Evolutionary conservation across 257 asterid genomes (phyloP).

Genomic region (Nicotiana noctiflora): DNA sequence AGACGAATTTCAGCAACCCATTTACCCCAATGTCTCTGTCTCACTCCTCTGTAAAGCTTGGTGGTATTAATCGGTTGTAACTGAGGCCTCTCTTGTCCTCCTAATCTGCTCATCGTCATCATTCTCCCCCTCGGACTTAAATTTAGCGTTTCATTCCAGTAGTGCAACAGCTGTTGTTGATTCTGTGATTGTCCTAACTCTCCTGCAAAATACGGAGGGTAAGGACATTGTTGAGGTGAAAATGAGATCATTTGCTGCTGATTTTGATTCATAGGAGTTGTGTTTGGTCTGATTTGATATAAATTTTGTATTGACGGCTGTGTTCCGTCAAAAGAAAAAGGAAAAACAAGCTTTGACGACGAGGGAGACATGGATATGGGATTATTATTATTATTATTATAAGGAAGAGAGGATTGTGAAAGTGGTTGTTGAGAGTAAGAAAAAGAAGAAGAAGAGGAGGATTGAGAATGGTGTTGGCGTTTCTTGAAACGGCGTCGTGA

Average conservation of each 20-base stretch:
- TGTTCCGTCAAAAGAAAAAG: conserved; percentile 48
- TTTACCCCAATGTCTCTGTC: conserved; percentile 98
- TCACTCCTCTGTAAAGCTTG: conserved; percentile 80
- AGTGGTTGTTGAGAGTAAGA: conserved; percentile 13
- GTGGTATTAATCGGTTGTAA: conserved; percentile 41
- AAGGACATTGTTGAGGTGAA: conserved; percentile 31
- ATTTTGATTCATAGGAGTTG: conserved; percentile 27
- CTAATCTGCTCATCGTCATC: conserved; percentile 64
- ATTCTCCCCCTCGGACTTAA: conserved; percentile 69
- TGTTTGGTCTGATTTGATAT: conserved; percentile 12
- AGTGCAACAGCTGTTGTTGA: conserved; percentile 56
- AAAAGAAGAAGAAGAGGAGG: conserved; percentile 12
- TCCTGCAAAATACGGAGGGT: conserved; percentile 66
- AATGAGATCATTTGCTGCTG: conserved; percentile 85
- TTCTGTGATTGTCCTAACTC: conserved; percentile 21
- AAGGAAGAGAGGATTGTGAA: conserved; percentile 3
- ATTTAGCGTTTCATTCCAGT: conserved; percentile 70
- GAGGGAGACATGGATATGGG: conserved; percentile 14
- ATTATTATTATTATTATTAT: too few relatives aligned
- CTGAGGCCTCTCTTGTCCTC: conserved; percentile 43
- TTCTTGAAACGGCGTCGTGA: conserved; percentile 58
- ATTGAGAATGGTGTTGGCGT: conserved; percentile 24
- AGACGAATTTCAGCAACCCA: conserved; percentile 98
- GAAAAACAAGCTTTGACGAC: conserved; percentile 46
- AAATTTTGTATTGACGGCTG: conserved; percentile 24